phyloP scores from a whole-genome alignment of 2,329 filamentous ascomycete species.

The Calonectria naviculata region DNA sequence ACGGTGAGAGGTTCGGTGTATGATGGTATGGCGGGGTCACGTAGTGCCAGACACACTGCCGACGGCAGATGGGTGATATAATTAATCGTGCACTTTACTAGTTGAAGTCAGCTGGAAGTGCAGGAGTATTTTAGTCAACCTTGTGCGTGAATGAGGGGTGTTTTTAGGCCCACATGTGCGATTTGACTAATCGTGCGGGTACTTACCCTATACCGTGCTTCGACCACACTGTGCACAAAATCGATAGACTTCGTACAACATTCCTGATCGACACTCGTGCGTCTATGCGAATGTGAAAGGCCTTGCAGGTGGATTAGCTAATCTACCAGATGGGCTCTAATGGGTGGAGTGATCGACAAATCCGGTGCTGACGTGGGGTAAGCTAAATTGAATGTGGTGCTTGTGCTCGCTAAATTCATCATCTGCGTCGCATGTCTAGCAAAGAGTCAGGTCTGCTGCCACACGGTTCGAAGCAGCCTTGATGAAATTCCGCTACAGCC shows the following conservation, averaged over 20 bases:
- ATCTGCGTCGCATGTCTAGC: not conserved
- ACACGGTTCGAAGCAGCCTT: conserved; percentile 14
- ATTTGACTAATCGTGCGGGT: not conserved
- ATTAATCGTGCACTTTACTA: not conserved
- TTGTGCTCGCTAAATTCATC: conserved; percentile 4
- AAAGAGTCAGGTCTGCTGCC: not conserved
- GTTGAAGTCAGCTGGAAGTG: not conserved
- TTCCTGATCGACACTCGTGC: conserved; percentile 24
- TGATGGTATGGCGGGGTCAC: not conserved
- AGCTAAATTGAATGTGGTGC: conserved; percentile 11
- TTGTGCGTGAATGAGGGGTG: not conserved
- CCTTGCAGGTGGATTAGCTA: conserved; percentile 6
- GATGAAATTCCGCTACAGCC: conserved; percentile 25
- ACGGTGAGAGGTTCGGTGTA: conserved; percentile 33
- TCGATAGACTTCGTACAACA: conserved; percentile 31
- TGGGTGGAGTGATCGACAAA: conserved; percentile 16
- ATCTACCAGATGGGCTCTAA: conserved; percentile 9
- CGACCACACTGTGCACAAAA: not conserved
- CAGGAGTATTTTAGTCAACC: not conserved
- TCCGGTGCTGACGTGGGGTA: conserved; percentile 17
- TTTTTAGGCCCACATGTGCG: not conserved
- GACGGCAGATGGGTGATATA: not conserved
- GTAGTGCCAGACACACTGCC: not conserved
- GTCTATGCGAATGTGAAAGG: not conserved
- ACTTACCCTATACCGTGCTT: conserved; percentile 18